Percentiles rank a stretch among this genome's conserved stretches.
Conservation (phyloP, 805 yeast genomes). For the Hemisphaericaspora nanyangensis region DNA sequence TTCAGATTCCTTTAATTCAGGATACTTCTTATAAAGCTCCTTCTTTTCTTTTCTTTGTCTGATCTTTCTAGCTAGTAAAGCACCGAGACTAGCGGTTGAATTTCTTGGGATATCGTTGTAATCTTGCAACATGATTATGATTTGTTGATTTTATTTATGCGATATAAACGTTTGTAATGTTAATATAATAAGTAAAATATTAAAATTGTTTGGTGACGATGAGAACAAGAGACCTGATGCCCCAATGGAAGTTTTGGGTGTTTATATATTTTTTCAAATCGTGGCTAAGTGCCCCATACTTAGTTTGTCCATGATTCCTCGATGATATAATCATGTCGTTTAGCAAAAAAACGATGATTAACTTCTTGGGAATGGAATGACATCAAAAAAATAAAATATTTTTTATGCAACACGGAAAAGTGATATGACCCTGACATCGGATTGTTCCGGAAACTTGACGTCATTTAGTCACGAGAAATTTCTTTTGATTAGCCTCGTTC, state of each 20-base stretch:
- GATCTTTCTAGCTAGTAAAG: not conserved
- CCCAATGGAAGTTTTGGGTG: too few species aligned
- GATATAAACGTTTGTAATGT: not conserved
- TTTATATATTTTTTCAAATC: too few species aligned
- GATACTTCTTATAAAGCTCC: constrained; percentile 2
- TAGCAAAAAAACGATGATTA: too few species aligned
- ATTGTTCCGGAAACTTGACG: too few species aligned
- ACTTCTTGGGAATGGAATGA: too few species aligned
- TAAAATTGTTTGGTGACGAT: not conserved
- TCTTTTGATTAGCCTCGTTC: too few species aligned
- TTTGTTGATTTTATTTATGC: not conserved
- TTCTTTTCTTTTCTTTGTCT: constrained; percentile 1
- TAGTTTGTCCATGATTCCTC: not conserved
- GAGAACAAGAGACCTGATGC: not conserved
- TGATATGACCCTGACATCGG: not conserved
- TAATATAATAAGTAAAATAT: not conserved
- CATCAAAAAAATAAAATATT: too few species aligned
- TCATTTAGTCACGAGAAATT: too few species aligned
- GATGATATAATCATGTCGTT: not conserved
- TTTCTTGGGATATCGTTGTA: constrained; percentile 1
- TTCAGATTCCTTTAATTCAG: constrained; percentile 1
- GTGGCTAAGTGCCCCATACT: not conserved
- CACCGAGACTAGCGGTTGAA: constrained; percentile 2
- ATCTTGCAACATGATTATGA: not conserved
- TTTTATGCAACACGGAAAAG: not conserved